These are phyloP conservation scores for Prunus yedoensis DNA, from an alignment of 331 rosid species.

Conservation along the genomic window DNA sequence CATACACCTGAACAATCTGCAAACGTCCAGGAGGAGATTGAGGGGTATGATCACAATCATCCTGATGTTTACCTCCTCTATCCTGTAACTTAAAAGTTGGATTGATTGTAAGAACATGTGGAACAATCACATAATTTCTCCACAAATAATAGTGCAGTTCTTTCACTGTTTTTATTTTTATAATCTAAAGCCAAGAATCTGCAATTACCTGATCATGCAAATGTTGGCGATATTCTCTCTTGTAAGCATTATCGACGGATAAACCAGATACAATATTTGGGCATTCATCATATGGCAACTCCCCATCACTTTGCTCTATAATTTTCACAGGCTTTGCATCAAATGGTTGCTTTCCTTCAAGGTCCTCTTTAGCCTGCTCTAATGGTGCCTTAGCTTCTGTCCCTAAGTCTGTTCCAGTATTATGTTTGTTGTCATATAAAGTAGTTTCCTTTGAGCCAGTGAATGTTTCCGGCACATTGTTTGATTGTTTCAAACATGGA, in stretches of 20 bases:
- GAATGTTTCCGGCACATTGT: constrained; percentile 18
- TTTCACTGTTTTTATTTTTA: constrained; percentile 7
- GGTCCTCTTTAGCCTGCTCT: constrained; percentile 35
- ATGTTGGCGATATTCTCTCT: constrained; percentile 30
- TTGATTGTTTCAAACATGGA: constrained; percentile 33
- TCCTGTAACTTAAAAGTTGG: constrained; percentile 35
- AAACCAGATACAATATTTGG: constrained; percentile 26
- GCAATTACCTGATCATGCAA: constrained; percentile 43
- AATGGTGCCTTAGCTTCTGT: constrained; percentile 7
- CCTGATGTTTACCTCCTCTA: constrained; percentile 28
- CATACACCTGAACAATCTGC: constrained; percentile 32
- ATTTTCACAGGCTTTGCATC: constrained; percentile 22
- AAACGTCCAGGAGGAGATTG: constrained; percentile 34
- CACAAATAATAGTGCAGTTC: neutral
- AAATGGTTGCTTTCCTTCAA: constrained; percentile 28
- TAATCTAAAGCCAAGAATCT: constrained; percentile 4
- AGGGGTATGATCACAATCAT: constrained; percentile 22
- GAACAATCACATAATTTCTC: constrained; percentile 2
- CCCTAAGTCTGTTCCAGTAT: constrained; percentile 8
- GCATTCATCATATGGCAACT: constrained; percentile 28
- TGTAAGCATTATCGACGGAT: constrained; percentile 22
- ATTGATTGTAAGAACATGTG: constrained; percentile 7
- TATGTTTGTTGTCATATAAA: constrained; percentile 23
- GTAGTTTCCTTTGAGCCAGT: constrained; percentile 23
- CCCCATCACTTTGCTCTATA: constrained; percentile 23